Base-by-base conservation (phyloP, 176 grass and related monocot genomes). In the Phoenix roebelenii region DNA sequence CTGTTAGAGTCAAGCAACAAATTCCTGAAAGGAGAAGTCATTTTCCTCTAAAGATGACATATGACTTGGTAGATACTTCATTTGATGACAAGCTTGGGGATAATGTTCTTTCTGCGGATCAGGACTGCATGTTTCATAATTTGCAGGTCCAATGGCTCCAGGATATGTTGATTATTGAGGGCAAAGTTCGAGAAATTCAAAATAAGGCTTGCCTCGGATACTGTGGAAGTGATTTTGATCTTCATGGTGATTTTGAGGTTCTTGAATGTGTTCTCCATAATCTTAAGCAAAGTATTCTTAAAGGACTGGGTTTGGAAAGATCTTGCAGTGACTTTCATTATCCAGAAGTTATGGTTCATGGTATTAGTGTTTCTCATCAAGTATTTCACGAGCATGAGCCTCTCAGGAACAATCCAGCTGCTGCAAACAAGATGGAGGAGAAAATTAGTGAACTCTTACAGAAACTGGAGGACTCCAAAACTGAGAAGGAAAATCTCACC, bases 381-480 rank as follows among this genome's bases (percentile, higher is more conserved):
- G 18, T 50, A 67, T 74, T 52, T 58, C 63, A 61, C 59, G 55
- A 78, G 53, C 50, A 81, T 69, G 67, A 66, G 65, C 22, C 54
- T 48, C 53, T 65, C 53, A 85, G 75, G 67, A 75, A 74, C 76
- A 79, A 57, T 65, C 54, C 70, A 52, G 72, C 72, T 68, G 66
- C 19, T 63, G 66, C 73, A 71, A 75, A 74, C 61, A 77, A 74
- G 30, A 85, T 85, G 75, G 85, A 88, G 65, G 93, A 92, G 71
- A 92, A 92, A 83, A 92, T 88, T 69, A 92, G 88, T 65, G 78
- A 85, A 59, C 85, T 98, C 66, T 71, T 98, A 60, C 78, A 85
- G 71, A 92, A 92, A 66, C 70, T 98, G 54, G 93, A 98, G 69
- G 76, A 98, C 59, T 92, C 82, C 55, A 98, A 91, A 85, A 92